Percentiles rank a stretch among this genome's conserved stretches.
Evolutionary conservation across 2,329 filamentous ascomycete genomes (phyloP).

Genomic region (Trichoderma semiorbis): DNA sequence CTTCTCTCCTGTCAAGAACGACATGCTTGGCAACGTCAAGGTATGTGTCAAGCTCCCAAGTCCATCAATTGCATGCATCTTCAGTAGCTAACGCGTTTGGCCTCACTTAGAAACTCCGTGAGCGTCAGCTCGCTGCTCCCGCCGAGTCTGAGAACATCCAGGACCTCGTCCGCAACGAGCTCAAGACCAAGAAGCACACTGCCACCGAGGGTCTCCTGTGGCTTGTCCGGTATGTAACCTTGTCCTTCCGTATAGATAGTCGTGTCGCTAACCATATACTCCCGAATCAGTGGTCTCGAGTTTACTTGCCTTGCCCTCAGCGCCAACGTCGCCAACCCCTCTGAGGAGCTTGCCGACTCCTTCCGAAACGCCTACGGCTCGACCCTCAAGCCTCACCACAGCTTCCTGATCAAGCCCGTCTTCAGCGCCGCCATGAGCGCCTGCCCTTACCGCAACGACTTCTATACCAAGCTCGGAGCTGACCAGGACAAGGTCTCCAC

Average conservation of each 20-base stretch:
- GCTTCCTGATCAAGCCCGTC: slow-evolving; percentile 83
- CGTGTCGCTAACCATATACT: not conserved
- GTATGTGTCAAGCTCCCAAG: slow-evolving; percentile 54
- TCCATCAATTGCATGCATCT: not conserved
- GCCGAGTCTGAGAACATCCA: slow-evolving; percentile 80
- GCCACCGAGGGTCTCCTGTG: slow-evolving; percentile 89
- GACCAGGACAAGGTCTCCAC: slow-evolving; percentile 59
- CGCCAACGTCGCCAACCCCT: slow-evolving; percentile 65
- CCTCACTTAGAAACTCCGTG: slow-evolving; percentile 72
- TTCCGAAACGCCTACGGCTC: slow-evolving; percentile 82
- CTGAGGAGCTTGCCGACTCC: slow-evolving; percentile 76
- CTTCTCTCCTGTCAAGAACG: slow-evolving; percentile 86
- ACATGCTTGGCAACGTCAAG: slow-evolving; percentile 90
- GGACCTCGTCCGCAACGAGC: slow-evolving; percentile 78
- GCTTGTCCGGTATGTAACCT: slow-evolving; percentile 68
- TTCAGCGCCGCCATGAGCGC: slow-evolving; percentile 92
- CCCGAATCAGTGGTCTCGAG: slow-evolving; percentile 70
- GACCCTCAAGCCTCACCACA: slow-evolving; percentile 91
- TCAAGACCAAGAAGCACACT: slow-evolving; percentile 82
- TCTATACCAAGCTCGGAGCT: slow-evolving; percentile 80
- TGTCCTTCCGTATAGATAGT: not conserved
- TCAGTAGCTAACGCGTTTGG: slow-evolving; percentile 20
- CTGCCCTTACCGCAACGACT: slow-evolving; percentile 88
- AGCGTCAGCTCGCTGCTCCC: slow-evolving; percentile 75
- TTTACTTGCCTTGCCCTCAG: slow-evolving; percentile 86